phyloP scores from a whole-genome alignment of 192 early-diverging fungal genomes.

The Rhizophagus sp. region DNA sequence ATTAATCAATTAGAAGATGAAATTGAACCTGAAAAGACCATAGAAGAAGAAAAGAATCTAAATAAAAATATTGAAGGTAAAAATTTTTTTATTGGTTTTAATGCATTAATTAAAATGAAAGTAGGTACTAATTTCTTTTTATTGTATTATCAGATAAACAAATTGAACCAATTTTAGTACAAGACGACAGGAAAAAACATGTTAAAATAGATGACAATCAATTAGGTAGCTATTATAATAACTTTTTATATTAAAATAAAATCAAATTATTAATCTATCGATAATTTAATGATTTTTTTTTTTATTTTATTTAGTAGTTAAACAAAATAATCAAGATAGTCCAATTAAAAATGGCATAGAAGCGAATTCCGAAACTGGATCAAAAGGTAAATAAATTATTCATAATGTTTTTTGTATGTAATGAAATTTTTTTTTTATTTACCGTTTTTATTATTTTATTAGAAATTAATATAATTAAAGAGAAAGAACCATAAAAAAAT shows the following conservation, averaged over 20 bases:
- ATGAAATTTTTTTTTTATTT: not conserved
- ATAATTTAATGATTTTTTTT: too few relatives aligned
- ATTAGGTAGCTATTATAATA: too few relatives aligned
- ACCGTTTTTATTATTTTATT: not conserved
- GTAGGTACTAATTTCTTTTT: not conserved
- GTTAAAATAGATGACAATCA: too few relatives aligned
- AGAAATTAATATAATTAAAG: not conserved
- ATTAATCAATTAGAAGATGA: not conserved
- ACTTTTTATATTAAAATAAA: too few relatives aligned
- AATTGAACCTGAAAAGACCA: not conserved
- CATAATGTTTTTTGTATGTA: not conserved
- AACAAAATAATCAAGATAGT: not conserved
- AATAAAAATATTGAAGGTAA: not conserved
- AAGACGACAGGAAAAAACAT: too few relatives aligned
- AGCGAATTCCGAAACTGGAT: not conserved
- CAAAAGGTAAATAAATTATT: not conserved
- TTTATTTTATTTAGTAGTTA: too few relatives aligned
- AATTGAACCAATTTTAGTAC: not conserved
- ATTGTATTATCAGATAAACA: not conserved
- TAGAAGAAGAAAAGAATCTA: not conserved
- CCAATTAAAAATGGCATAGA: not conserved
- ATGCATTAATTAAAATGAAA: not conserved
- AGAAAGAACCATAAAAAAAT: constrained; percentile 4
- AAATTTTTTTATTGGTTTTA: not conserved
- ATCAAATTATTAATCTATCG: too few relatives aligned